Conservation (phyloP, 176 grass and related monocot genomes). For the Tillandsia fasciculata region DNA sequence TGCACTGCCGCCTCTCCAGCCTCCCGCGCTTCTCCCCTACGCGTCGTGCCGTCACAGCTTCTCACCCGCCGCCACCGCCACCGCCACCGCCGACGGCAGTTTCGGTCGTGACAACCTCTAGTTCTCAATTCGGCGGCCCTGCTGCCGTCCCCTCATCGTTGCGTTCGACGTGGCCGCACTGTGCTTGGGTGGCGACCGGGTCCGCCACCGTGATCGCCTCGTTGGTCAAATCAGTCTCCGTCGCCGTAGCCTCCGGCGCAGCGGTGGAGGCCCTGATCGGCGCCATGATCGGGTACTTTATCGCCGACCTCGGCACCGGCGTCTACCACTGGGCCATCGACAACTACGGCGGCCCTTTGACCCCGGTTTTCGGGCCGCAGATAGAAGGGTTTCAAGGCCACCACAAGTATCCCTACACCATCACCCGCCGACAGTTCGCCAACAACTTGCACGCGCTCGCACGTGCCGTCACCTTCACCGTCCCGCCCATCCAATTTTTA, state of each 20-base stretch:
- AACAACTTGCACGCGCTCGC: slow-evolving; percentile 76
- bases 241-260: slow-evolving; percentile 12
- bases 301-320: slow-evolving; percentile 69
- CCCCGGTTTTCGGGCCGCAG: slow-evolving; percentile 49
- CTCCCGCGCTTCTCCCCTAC: slow-evolving; percentile 7
- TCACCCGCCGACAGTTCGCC: slow-evolving; percentile 45
- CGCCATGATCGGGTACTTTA: slow-evolving; percentile 36
- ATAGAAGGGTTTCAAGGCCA: slow-evolving; percentile 89
- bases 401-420: slow-evolving; percentile 63
- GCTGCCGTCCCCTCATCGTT: slow-evolving; percentile 33
- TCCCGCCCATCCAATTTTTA: slow-evolving; percentile 14
- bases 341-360: slow-evolving; percentile 76
- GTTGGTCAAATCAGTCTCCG: slow-evolving; percentile 43
- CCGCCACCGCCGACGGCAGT: background rate
- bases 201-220: slow-evolving; percentile 49
- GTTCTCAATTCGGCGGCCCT: background rate
- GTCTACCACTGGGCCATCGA: slow-evolving; percentile 90
- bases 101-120: background rate
- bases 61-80: background rate
- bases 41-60: slow-evolving; percentile 34
- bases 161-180: slow-evolving; percentile 71
- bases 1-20: slow-evolving; percentile 26
- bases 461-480: slow-evolving; percentile 29
- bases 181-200: slow-evolving; percentile 59
- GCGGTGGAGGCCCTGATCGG: slow-evolving; percentile 24